Evolutionary conservation across 2,329 filamentous ascomycete genomes (phyloP).

Genomic region (Cladophialophora immunda): DNA sequence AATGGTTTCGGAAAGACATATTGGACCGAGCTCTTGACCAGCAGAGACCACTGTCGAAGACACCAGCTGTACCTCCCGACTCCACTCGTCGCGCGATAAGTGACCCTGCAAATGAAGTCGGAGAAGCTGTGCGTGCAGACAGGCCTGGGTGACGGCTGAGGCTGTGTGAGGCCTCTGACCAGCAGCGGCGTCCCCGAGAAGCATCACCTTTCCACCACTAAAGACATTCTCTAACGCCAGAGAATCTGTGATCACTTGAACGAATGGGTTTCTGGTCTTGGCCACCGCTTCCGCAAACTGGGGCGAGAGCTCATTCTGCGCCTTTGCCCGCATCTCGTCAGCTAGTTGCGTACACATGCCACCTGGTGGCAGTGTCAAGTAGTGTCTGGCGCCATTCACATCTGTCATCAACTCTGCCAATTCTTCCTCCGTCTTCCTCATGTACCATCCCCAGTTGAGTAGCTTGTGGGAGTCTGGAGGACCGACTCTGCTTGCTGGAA

Average conservation of each 20-base stretch:
- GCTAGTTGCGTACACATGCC: slow-evolving; percentile 41
- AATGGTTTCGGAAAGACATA: neutral
- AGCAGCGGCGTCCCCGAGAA: slow-evolving; percentile 49
- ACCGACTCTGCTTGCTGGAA: slow-evolving; percentile 46
- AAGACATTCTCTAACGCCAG: slow-evolving; percentile 46
- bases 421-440: slow-evolving; percentile 51
- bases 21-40: slow-evolving; percentile 9
- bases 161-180: slow-evolving; percentile 51
- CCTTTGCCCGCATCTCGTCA: slow-evolving; percentile 43
- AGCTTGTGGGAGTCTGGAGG: slow-evolving; percentile 50
- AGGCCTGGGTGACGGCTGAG: slow-evolving; percentile 52
- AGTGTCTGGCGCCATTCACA: slow-evolving; percentile 40
- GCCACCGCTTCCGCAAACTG: slow-evolving; percentile 53
- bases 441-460: slow-evolving; percentile 53
- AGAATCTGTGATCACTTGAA: slow-evolving; percentile 39
- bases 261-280: slow-evolving; percentile 51
- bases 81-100: slow-evolving; percentile 31
- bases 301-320: slow-evolving; percentile 49
- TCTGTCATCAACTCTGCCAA: slow-evolving; percentile 45
- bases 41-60: slow-evolving; percentile 8
- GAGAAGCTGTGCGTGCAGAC: slow-evolving; percentile 40
- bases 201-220: slow-evolving; percentile 49
- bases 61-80: slow-evolving; percentile 12
- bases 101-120: slow-evolving; percentile 32
- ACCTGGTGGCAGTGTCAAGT: slow-evolving; percentile 48